Base-by-base conservation (phyloP, 2,329 filamentous ascomycete genomes). In the Chaetoscypha palmicola region DNA sequence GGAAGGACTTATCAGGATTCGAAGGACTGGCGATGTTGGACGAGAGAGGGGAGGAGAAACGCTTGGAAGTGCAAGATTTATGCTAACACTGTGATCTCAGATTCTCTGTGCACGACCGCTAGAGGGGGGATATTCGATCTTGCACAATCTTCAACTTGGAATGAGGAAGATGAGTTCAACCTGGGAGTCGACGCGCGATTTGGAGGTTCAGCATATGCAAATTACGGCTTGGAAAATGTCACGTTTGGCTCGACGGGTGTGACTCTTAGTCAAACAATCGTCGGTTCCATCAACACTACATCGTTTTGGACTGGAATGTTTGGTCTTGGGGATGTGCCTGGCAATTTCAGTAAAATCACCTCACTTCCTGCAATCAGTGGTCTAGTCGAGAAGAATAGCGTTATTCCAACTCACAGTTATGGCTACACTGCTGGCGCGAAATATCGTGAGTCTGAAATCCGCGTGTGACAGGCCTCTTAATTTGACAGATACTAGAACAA, bases 371-470 rank as follows among this genome's bases (percentile, higher is more conserved):
- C 75, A 45, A 57, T 81, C 57, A 65, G 74, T 52, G 63, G 80
- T 57, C 65, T 83, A 40, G 74, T 84, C 33, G 73, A 79, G 57
- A 63, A 71, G 9, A 69, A 73, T 45, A 74, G 74, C 7, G 67
- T 65, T 45, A 83, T 88, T 37, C 79, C 83, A 1, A 87, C 83
- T 59, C 71, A 86, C 49, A 85, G 81, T 32, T 88, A 84, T 59
- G 83, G 81, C 40, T 89, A 81, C 60, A 88, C 84, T 3, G 83
- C 83, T 31, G 85, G 85, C 12, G 82, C 82, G n/a, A 73, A 74
- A 49, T 88, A 88, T 57, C 72, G 80, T 81, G 66, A 61, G 74
- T 63, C 36, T 16, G 10, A 12, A 16, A 45, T 12, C n/a, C 21
- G 11, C 26, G 14, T 9, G 14, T 3, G 14, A 16, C 5, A 17